A percentile compares a stretch with the other conserved stretches of the same genome.
These are phyloP conservation scores for Candida nonsorbophila DNA, from an alignment of 805 yeast species.

Conservation along the genomic window DNA sequence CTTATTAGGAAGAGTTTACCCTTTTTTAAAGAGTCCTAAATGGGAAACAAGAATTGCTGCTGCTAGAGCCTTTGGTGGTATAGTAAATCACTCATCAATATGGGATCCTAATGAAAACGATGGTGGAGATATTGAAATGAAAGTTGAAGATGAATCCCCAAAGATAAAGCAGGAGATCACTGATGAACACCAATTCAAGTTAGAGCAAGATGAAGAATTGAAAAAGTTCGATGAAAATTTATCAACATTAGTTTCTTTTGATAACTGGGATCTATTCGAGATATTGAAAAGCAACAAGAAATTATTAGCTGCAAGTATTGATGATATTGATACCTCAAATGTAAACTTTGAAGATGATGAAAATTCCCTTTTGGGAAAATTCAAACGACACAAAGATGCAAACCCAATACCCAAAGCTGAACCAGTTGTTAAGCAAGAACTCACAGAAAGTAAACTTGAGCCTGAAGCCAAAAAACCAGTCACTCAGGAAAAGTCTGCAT, in stretches of 20 bases:
- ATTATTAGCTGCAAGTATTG: constrained; percentile 48
- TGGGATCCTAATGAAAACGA: constrained; percentile 76
- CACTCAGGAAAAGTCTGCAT: constrained; percentile 9
- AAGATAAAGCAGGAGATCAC: background rate
- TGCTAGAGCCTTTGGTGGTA: constrained; percentile 91
- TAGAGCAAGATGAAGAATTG: constrained; percentile 39
- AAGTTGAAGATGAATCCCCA: constrained; percentile 2
- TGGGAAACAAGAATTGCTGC: constrained; percentile 98
- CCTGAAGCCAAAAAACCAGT: background rate
- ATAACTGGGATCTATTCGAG: constrained; percentile 45
- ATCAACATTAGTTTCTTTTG: constrained; percentile 41
- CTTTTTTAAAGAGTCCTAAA: constrained; percentile 71
- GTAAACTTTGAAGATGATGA: constrained; percentile 8
- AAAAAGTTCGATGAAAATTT: constrained; percentile 35
- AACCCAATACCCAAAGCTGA: constrained; percentile 13
- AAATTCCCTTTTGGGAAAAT: constrained; percentile 37
- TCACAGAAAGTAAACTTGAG: constrained; percentile 6
- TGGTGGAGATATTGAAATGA: constrained; percentile 9
- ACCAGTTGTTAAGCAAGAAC: constrained; percentile 2
- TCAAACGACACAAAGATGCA: constrained; percentile 46
- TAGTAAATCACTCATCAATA: constrained; percentile 64
- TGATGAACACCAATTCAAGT: constrained; percentile 18
- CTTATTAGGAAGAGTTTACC: constrained; percentile 82
- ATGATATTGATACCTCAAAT: constrained; percentile 7
- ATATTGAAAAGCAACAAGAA: constrained; percentile 47